phyloP scores from a whole-genome alignment of 2,329 filamentous ascomycete species.

The Pseudocercospora macadamiae region DNA sequence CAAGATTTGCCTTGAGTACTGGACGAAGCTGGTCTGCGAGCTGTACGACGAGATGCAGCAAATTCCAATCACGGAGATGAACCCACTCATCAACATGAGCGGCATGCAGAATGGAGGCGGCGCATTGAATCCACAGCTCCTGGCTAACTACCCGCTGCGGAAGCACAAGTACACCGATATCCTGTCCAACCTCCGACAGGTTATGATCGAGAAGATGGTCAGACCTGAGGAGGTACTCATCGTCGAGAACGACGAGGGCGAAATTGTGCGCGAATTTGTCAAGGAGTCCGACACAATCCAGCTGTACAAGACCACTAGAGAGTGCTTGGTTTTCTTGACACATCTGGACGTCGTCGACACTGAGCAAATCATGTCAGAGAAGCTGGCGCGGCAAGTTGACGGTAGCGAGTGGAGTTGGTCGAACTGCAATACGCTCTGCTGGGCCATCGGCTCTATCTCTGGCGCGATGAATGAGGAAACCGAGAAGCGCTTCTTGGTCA shows the following conservation, averaged over 20 bases:
- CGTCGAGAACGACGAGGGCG: slow-evolving; percentile 99
- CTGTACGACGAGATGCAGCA: slow-evolving; percentile 99
- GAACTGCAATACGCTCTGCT: slow-evolving; percentile 99
- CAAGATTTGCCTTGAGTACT: slow-evolving; percentile 99
- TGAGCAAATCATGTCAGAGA: slow-evolving; percentile 99
- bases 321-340: slow-evolving; percentile 95
- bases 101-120: slow-evolving; percentile 75
- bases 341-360: slow-evolving; percentile 97
- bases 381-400: slow-evolving; percentile 92
- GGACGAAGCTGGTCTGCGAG: slow-evolving; percentile 97
- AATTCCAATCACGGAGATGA: slow-evolving; percentile 88
- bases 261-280: slow-evolving; percentile 98
- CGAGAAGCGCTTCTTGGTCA: slow-evolving; percentile 96
- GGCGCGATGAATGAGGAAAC: slow-evolving; percentile 99
- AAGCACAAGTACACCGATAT: slow-evolving; percentile 99
- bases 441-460: slow-evolving; percentile 98
- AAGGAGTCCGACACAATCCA: slow-evolving; percentile 99
- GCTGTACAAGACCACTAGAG: slow-evolving; percentile 97
- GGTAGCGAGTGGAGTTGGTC: slow-evolving; percentile 98
- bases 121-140: slow-evolving; percentile 79
- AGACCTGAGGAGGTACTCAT: slow-evolving; percentile 96
- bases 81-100: slow-evolving; percentile 81
- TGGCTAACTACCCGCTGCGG: slow-evolving; percentile 87
- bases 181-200: slow-evolving; percentile 86
- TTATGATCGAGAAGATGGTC: slow-evolving; percentile 99